A percentile compares a stretch with the other conserved stretches of the same genome.
These are phyloP conservation scores for Leishmania tropica DNA, from an alignment of 208 protist species.

Conservation along the genomic window DNA sequence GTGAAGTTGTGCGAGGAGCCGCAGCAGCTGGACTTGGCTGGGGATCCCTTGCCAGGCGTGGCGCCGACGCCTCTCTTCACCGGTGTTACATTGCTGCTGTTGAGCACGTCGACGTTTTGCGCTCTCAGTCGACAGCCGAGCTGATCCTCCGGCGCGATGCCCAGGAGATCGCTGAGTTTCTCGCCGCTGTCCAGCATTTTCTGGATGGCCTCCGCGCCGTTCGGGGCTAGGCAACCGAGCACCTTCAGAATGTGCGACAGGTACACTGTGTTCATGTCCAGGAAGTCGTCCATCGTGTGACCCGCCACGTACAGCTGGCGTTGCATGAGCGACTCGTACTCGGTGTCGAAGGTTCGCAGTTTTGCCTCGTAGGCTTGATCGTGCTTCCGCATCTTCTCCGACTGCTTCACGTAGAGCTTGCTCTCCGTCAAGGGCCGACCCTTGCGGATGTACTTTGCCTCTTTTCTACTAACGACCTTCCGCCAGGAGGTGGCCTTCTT, in stretches of 20 bases:
- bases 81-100: not conserved
- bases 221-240: slow-evolving; percentile 39
- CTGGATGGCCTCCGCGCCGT: slow-evolving; percentile 35
- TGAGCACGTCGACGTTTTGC: not conserved
- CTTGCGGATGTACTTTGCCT: slow-evolving; percentile 48
- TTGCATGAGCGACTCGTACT: slow-evolving; percentile 52
- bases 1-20: slow-evolving; percentile 46
- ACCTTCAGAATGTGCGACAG: slow-evolving; percentile 44
- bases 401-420: slow-evolving; percentile 54
- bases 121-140: slow-evolving; percentile 14
- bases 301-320: slow-evolving; percentile 41
- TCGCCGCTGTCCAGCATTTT: slow-evolving; percentile 27
- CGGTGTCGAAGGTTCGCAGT: slow-evolving; percentile 34
- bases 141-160: slow-evolving; percentile 27
- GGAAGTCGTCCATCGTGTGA: slow-evolving; percentile 51
- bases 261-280: slow-evolving; percentile 46
- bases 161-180: slow-evolving; percentile 25
- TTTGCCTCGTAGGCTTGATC: slow-evolving; percentile 33
- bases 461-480: slow-evolving; percentile 43
- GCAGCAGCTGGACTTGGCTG: slow-evolving; percentile 1
- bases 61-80: not conserved
- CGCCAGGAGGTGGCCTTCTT: slow-evolving; percentile 27
- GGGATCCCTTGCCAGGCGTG: not conserved
- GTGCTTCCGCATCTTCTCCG: slow-evolving; percentile 19
- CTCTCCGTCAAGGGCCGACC: slow-evolving; percentile 42